Evolutionary conservation across 805 yeast species (phyloP), one percentile per base, ranked within the genome.

Genomic region (Cyberlindnera euphorbiiphila): DNA sequence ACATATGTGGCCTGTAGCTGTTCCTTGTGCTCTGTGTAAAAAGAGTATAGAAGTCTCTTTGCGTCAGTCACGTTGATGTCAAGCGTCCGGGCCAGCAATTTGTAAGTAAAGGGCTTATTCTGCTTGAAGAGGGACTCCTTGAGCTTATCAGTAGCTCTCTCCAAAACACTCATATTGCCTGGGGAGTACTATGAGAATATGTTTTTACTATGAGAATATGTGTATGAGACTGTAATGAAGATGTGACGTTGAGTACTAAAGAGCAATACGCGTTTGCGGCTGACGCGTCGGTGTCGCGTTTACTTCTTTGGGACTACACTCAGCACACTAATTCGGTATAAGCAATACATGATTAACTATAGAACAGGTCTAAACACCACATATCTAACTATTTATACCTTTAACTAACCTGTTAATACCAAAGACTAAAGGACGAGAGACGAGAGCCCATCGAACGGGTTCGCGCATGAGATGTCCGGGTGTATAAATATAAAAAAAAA

Each of bases 1-100:
- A 71, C 46, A 43, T 65, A 72, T 0, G 68, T 56, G 0, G 74
- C 74, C 5, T 57, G 49, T 7, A 73, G 37, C 26, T 59, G 54
- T 13, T 61, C 54, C 36, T 50, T 54, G 45, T 72, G 65, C 23
- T 59, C 47, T 6, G 48, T 43, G 45, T 64, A 69, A 49, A 61
- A 74, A 4, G 62, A 53, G 42, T 57, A 57, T 19, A 74, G 59
- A 6, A 64, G 37, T 17, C 37, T 45, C 47, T 72, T 74, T 12
- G 78, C 65, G 23, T 59, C 60, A 16, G 50, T 32, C 2, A 59
- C 62, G 32, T 67, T 64, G 9, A 72, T 52, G n/a, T 54, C 53
- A 35, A 69, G 47, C 7, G 57, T 59, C 30, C 75, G 56, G 4
- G 76, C 58, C 7, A 71, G 56, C 7, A 64, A 52, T 32, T 65